Evolutionary conservation across 106 monocot genomes (phyloP), one percentile per base, ranked within the genome.

Genomic region (Acorus calamus): DNA sequence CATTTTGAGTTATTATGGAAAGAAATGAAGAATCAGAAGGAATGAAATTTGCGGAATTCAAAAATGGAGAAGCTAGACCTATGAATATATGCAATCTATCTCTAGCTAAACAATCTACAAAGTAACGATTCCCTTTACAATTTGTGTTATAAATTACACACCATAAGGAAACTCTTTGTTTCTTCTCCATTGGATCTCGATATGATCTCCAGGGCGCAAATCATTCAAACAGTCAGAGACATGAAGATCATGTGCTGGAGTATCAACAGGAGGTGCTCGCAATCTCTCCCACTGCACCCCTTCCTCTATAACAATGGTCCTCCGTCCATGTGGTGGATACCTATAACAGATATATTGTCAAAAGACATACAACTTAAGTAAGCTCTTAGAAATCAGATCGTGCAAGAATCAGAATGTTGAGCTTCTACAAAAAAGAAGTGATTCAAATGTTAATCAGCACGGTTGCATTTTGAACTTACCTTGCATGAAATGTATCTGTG

Each of bases 401-500:
- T 0, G 28, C 28, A 28, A 28, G 28, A 28, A 28, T 28, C 28
- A 28, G 28, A 28, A 28, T 28, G 28, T 28, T 28, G 28, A 28
- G 28, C 28, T 28, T 28, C 28, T 28, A 28, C 28, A 28, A n/a
- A n/a, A n/a, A n/a, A n/a, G n/a, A n/a, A n/a, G n/a, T n/a, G n/a
- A n/a, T n/a, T n/a, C n/a, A n/a, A 28, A 28, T 28, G 28, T 28
- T 28, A 28, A 28, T 28, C 28, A 28, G 28, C 28, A 1, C 28
- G 28, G 0, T 28, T 28, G 28, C 28, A 47, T 8, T 44, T 52
- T 5, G 5, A 6, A 54, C 48, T 61, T 73, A 92, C 91, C 86
- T 84, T 41, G 91, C 91, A 53, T 60, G 50, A 71, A 92, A 92
- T 44, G 83, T 84, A 57, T 92, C 75, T 3, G 91, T 79, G 8